phyloP scores from a whole-genome alignment of 139 green algal genomes.

The Picochlorum sp. region DNA sequence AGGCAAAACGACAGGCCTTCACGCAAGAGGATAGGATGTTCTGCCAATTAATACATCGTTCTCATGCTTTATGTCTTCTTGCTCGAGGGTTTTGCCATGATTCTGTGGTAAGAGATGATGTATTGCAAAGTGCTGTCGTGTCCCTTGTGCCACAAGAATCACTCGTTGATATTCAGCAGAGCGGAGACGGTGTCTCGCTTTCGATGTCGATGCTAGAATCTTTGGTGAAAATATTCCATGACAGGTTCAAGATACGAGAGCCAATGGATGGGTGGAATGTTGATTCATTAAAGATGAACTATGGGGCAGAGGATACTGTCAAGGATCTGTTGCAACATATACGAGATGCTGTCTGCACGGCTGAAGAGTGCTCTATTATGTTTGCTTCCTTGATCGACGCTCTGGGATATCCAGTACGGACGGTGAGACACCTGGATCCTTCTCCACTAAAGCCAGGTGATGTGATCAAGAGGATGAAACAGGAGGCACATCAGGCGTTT shows the following conservation, averaged over 20 bases:
- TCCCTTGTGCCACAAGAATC: slow-evolving; percentile 6
- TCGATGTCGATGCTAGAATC: background rate
- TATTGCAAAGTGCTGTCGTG: slow-evolving; percentile 48
- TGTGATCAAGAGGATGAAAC: background rate
- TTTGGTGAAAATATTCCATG: background rate
- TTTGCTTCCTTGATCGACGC: slow-evolving; percentile 64
- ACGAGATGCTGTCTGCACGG: slow-evolving; percentile 15
- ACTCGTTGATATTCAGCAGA: background rate
- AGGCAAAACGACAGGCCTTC: background rate
- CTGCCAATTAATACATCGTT: slow-evolving; percentile 43
- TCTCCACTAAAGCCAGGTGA: slow-evolving; percentile 24
- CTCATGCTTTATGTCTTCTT: slow-evolving; percentile 60
- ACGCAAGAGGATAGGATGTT: slow-evolving; percentile 31
- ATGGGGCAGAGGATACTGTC: background rate
- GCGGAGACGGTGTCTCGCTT: no score
- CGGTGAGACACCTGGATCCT: slow-evolving; percentile 21
- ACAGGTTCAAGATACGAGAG: slow-evolving; percentile 1
- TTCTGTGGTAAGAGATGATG: slow-evolving; percentile 29
- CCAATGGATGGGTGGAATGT: background rate
- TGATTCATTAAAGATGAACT: background rate
- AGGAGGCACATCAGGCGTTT: background rate
- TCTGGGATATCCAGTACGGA: slow-evolving; percentile 41
- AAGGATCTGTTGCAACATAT: slow-evolving; percentile 9
- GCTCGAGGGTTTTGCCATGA: slow-evolving; percentile 41
- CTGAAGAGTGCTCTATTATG: slow-evolving; percentile 53